phyloP scores from a whole-genome alignment of 2,329 filamentous ascomycete species.

The Colletotrichum falcatum region DNA sequence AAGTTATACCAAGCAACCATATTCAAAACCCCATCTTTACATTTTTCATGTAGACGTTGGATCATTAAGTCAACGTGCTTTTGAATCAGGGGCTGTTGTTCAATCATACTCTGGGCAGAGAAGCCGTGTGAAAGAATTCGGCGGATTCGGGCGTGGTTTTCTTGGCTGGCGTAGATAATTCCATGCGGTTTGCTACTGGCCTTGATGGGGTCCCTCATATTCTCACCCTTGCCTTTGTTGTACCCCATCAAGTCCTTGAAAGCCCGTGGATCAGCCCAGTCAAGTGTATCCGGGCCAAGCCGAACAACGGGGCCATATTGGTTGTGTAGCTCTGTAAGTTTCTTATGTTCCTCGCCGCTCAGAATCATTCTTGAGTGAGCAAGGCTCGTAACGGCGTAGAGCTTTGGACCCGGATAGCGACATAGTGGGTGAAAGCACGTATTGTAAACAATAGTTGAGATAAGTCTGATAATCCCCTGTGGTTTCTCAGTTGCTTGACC shows the following conservation, averaged over 20 bases:
- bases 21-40: conserved; percentile 23
- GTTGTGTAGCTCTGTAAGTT: conserved; percentile 38
- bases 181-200: conserved; percentile 19
- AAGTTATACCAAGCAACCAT: conserved; percentile 42
- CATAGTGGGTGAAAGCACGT: conserved; percentile 51
- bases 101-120: conserved; percentile 46
- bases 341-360: conserved; percentile 21
- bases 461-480: conserved; percentile 24
- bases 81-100: conserved; percentile 47
- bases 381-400: conserved; percentile 21
- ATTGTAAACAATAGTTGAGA: conserved; percentile 45
- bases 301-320: conserved; percentile 53
- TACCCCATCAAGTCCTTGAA: conserved; percentile 59
- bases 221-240: conserved; percentile 24
- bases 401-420: conserved; percentile 48
- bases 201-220: conserved; percentile 21
- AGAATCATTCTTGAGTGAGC: conserved; percentile 5
- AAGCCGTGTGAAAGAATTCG: conserved; percentile 48
- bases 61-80: conserved; percentile 48
- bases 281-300: conserved; percentile 53
- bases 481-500: too few relatives aligned
- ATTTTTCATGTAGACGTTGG: conserved; percentile 45
- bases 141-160: conserved; percentile 44
- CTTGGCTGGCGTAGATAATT: conserved; percentile 28
- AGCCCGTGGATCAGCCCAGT: conserved; percentile 51